Evolutionary conservation across 257 asterid genomes (phyloP).

Genomic region (Anisodus tanguticus): DNA sequence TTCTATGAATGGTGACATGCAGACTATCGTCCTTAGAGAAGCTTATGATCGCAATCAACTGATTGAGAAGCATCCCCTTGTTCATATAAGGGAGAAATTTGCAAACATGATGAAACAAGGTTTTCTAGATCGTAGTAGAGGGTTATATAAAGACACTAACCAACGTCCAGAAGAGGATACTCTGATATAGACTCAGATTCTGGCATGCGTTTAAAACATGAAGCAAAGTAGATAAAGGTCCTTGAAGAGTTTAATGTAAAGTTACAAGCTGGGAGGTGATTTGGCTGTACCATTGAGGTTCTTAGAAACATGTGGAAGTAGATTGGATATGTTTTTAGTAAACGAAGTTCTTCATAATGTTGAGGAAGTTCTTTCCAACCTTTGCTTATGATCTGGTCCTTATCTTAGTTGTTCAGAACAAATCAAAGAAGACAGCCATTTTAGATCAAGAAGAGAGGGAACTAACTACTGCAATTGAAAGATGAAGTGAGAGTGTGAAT

Average conservation of each 20-base stretch:
- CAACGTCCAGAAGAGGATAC: conserved; percentile 39
- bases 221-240: conserved; percentile 47
- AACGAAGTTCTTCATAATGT: conserved; percentile 36
- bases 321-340: conserved; percentile 49
- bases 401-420: not conserved
- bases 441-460: not conserved
- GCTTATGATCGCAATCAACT: conserved; percentile 68
- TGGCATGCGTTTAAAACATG: conserved; percentile 55
- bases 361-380: not conserved
- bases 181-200: conserved; percentile 58
- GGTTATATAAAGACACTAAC: conserved; percentile 52
- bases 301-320: conserved; percentile 18
- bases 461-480: not conserved
- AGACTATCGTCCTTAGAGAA: conserved; percentile 86
- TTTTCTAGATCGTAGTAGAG: conserved; percentile 69
- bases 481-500: not conserved
- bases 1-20: conserved; percentile 72
- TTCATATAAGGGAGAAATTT: conserved; percentile 59
- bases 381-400: not conserved
- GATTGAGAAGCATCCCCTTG: conserved; percentile 73
- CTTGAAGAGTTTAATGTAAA: not conserved
- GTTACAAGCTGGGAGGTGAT: conserved; percentile 4
- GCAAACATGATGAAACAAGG: conserved; percentile 73
- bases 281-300: not conserved
- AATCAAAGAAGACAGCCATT: not conserved